phyloP scores from a whole-genome alignment of 352 stramenopile genomes.

The Pythium rhizo-oryzae region DNA sequence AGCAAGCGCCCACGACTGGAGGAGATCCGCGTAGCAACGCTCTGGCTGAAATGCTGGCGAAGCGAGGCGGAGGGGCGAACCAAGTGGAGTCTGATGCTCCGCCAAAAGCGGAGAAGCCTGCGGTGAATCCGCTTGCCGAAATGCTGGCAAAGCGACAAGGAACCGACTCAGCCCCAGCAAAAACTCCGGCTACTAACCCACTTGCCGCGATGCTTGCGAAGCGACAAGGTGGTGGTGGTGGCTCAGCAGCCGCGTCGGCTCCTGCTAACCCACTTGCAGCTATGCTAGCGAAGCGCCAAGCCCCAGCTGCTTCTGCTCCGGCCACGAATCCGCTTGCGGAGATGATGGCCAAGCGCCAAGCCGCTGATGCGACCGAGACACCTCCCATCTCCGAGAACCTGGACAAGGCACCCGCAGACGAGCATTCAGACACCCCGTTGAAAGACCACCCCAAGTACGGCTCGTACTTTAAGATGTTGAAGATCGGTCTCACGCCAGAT shows the following conservation, averaged over 20 bases:
- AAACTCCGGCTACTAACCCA: not conserved
- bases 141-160: conserved; percentile 18
- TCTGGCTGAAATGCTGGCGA: conserved; percentile 50
- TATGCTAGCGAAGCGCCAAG: conserved; percentile 31
- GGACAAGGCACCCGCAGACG: conserved; percentile 4
- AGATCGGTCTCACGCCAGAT: conserved; percentile 62
- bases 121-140: conserved; percentile 4
- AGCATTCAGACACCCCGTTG: conserved; percentile 39
- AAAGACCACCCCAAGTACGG: conserved; percentile 72
- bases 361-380: conserved; percentile 1
- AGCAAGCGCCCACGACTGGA: conserved; percentile 2
- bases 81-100: not conserved
- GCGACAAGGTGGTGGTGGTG: conserved; percentile 12
- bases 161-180: not conserved
- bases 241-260: not conserved
- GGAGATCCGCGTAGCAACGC: conserved; percentile 20
- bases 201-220: conserved; percentile 30
- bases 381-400: conserved; percentile 10
- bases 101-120: conserved; percentile 4
- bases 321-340: conserved; percentile 21
- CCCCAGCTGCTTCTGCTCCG: conserved; percentile 8
- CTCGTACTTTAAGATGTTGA: conserved; percentile 87
- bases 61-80: conserved; percentile 25
- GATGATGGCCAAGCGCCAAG: conserved; percentile 34
- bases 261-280: conserved; percentile 27